These are phyloP conservation scores for Thelonectria rubi DNA, from an alignment of 2,329 filamentous ascomycete genomes.

Conservation along the genomic window DNA sequence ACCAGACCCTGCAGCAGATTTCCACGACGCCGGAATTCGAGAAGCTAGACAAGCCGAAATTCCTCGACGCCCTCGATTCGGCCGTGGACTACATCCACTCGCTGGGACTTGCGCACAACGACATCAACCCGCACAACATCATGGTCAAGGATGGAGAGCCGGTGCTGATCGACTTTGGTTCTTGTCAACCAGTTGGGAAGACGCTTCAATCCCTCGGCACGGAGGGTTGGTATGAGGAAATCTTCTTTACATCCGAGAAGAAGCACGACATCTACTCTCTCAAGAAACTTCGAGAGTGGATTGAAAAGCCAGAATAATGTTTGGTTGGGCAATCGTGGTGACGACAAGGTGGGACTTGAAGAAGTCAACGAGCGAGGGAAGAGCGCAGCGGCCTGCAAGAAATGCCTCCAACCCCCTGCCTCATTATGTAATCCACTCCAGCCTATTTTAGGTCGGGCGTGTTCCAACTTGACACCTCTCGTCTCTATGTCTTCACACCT, in stretches of 20 bases:
- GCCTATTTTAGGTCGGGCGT: too few species aligned
- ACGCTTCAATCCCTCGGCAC: constrained; percentile 19
- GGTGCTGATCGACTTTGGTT: constrained; percentile 33
- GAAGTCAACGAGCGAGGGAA: too few species aligned
- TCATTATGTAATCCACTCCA: too few species aligned
- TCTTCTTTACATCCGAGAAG: constrained; percentile 28
- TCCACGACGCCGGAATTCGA: background rate
- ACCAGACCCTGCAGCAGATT: constrained; percentile 11
- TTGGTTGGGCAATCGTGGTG: too few species aligned
- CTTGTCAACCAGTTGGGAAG: constrained; percentile 18
- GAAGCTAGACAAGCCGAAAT: constrained; percentile 21
- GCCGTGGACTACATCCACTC: constrained; percentile 30
- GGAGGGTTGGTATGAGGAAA: constrained; percentile 27
- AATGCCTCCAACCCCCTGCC: too few species aligned
- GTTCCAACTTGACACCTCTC: too few species aligned
- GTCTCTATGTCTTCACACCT: too few species aligned
- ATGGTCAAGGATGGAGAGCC: constrained; percentile 29
- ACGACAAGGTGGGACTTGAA: too few species aligned
- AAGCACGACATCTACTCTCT: constrained; percentile 27
- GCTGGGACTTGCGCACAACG: constrained; percentile 33
- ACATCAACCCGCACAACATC: constrained; percentile 35
- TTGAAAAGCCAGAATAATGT: constrained; percentile 17
- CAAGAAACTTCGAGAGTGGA: constrained; percentile 25
- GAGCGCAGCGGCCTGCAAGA: too few species aligned
- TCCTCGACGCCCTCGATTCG: constrained; percentile 21